Conservation (phyloP, 1,139 yeast species). For the Maudiozyma humilis region DNA sequence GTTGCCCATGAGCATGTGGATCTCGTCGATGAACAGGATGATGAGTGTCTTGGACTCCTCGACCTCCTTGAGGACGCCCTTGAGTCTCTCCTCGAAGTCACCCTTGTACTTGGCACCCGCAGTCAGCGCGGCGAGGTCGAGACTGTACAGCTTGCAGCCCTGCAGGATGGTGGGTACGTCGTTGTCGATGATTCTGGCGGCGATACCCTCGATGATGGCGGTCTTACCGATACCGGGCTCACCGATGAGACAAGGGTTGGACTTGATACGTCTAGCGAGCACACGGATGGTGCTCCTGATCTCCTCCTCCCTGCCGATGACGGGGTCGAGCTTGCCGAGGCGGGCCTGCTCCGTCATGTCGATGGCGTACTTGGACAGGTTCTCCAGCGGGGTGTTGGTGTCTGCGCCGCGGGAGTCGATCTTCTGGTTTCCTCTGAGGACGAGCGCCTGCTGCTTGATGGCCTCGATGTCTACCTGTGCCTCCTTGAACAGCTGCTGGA, state of each 20-base stretch:
- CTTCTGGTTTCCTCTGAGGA: conserved; percentile 81
- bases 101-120: conserved; percentile 99
- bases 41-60: conserved; percentile 82
- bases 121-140: conserved; percentile 90
- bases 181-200: conserved; percentile 90
- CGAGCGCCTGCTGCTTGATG: conserved; percentile 71
- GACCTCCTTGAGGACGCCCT: conserved; percentile 90
- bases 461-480: conserved; percentile 60
- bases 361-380: conserved; percentile 78
- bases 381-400: conserved; percentile 75
- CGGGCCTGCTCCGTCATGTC: conserved; percentile 91
- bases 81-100: conserved; percentile 94
- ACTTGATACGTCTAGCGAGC: conserved; percentile 88
- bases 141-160: conserved; percentile 70
- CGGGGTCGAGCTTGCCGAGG: conserved; percentile 93
- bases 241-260: conserved; percentile 93
- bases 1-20: conserved; percentile 98
- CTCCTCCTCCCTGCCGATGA: conserved; percentile 97
- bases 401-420: conserved; percentile 94
- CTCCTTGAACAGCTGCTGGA: conserved; percentile 69
- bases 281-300: conserved; percentile 91
- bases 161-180: conserved; percentile 88
- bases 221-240: conserved; percentile 99
- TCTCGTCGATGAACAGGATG: conserved; percentile 87
- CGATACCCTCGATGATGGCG: conserved; percentile 95